Conservation (phyloP, 2,329 filamentous ascomycete genomes). For the Colletotrichum ledebouriae region DNA sequence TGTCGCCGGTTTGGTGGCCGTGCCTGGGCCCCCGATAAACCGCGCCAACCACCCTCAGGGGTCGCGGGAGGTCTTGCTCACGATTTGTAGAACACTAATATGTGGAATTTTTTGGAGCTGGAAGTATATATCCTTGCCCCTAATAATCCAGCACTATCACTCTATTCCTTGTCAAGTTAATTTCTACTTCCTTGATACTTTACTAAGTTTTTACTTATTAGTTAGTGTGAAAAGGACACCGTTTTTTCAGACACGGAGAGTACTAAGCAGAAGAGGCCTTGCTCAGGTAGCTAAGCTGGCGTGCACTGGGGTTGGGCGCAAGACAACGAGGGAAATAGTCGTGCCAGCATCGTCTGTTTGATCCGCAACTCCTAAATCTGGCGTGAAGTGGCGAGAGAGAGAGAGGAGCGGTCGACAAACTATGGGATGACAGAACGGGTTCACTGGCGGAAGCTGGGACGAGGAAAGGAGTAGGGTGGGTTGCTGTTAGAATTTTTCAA, state of each 20-base stretch:
- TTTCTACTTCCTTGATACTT: no score
- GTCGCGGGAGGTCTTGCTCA: not conserved
- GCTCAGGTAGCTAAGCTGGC: not conserved
- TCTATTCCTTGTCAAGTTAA: no score
- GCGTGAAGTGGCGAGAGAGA: conserved; percentile 11
- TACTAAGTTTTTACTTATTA: no score
- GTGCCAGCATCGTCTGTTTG: conserved; percentile 31
- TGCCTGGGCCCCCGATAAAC: conserved; percentile 9
- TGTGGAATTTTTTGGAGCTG: no score
- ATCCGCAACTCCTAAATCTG: conserved; percentile 33
- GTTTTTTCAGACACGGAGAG: no score
- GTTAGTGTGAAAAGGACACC: no score
- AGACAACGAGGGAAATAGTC: no score
- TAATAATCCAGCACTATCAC: no score
- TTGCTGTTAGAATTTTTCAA: not conserved
- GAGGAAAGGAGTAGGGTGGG: not conserved
- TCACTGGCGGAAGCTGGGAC: conserved; percentile 30
- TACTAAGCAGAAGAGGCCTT: not conserved
- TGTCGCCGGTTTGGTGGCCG: conserved; percentile 39
- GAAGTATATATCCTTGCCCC: no score
- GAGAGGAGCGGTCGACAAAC: not conserved
- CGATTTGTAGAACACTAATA: no score
- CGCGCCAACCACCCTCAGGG: not conserved
- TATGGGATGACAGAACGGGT: conserved; percentile 33
- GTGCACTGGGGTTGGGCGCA: not conserved